Evolutionary conservation across 352 stramenopile genomes (phyloP), one percentile per base, ranked within the genome.

Genomic region (Ophiocytium majus): DNA sequence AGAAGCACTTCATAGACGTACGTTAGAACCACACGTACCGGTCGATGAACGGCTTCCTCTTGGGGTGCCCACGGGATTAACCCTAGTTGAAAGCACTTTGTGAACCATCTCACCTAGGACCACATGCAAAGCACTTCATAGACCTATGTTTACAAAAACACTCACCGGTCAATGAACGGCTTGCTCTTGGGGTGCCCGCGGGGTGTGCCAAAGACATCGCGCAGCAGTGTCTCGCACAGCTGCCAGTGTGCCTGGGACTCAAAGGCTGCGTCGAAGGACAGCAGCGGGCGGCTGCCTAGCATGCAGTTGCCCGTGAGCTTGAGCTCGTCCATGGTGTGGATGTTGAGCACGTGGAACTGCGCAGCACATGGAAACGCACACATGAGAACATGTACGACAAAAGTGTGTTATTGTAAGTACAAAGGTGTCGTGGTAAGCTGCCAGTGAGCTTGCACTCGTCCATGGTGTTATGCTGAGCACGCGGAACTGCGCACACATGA

Each of bases 241-340:
- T 76, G 34, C 83, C 83, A 87, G 43, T 87, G 83, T 23, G 83
- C 50, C 23, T 34, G 34, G 50, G 85, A 64, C 76, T 98, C 94
- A 83, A 98, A 98, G 10, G 91, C 90, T 76, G 94, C 91, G 91
- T 99, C 97, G 90, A 99, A 99, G 75, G 95, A 97, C 71, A 99
- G 91, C 74, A 99, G 91, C 23, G 97, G 97, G 34, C 97, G 95
- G 76, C 96, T 99, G 9, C 97, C 97, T 49, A 91, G 81, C 83
- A 99, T 94, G 82, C 96, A 98, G 90, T 99, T 99, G 79, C 97
- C 97, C 34, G 97, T 99, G 87, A 99, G 94, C 91, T 98, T 97
- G 63, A 99, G 91, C 91, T 99, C 97, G 89, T 99, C 97, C 96
- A 99, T 99, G 34, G 97, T 99, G 92, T 99, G 97, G 84, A 99